Evolutionary conservation across 75 land plant genomes (phyloP), one percentile per base, ranked within the genome.

Genomic region (Cryptomeria japonica): DNA sequence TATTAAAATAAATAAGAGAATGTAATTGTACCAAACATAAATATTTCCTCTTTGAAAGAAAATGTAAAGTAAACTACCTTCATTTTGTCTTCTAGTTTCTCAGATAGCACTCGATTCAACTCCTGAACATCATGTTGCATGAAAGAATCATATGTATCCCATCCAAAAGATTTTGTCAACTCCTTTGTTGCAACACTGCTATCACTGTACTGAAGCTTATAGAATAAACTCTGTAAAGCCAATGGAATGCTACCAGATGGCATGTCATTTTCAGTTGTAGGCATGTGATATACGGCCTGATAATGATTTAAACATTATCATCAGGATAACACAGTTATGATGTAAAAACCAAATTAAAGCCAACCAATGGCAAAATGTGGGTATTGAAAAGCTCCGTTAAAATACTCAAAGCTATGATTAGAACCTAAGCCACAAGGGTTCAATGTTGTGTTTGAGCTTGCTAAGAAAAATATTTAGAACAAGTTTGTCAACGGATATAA

Each of bases 111-210:
- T 76, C 99, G 91, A 83, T 98, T 98, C 28, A 98, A 91, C 86
- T 98, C 99, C 90, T 98, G 99, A 25, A 98, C 99, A 92, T 98
- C 99, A 91, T 98, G 99, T 84, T 98, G 99, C 99, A 98, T 98
- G 78, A 98, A 98, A 51, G 99, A 95, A 89, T 98, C 99, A 92
- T 98, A 95, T 11, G 99, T 96, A 87, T 98, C 97, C 99, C 99
- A 98, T 80, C 99, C 99, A 90, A 98, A 98, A 5, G 99, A 98
- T 87, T 96, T 98, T 10, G 99, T 98, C 89, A 98, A 88, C 86
- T 97, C 99, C 90, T 98, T 98, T 42, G 99, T 98, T 41, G 99
- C 95, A 84, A 96, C 99, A 93, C 99, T 96, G 82, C 80, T 93
- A 77, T 95, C 99, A 93, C 94, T 97, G 84, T 97, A 96, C 88